phyloP scores from a whole-genome alignment of 2,329 filamentous ascomycete genomes.

The Nothomitra cinnamomea region DNA sequence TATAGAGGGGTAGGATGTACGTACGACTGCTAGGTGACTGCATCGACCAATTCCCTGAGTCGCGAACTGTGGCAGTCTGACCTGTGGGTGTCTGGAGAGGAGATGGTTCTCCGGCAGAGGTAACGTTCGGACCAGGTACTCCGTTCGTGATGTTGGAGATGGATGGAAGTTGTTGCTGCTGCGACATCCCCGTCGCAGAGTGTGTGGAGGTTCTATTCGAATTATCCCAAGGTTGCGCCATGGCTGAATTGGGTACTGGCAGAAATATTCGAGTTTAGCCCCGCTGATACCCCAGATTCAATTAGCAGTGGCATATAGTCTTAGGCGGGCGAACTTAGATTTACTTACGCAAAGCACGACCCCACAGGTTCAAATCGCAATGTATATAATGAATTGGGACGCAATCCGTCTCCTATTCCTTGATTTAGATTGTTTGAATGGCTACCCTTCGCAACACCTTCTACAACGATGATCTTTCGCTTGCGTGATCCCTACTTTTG shows the following conservation, averaged over 20 bases:
- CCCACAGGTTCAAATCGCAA: background rate
- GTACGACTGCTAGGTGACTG: conserved; percentile 7
- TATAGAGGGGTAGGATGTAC: background rate
- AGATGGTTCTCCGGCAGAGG: background rate
- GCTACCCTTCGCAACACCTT: background rate
- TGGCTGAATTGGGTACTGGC: background rate
- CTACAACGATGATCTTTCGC: background rate
- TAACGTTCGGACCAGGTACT: background rate
- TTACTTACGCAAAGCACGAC: background rate
- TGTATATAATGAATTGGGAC: background rate
- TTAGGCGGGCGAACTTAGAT: background rate
- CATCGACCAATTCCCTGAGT: conserved; percentile 7
- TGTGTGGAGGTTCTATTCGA: background rate
- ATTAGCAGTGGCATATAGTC: background rate
- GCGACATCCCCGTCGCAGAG: background rate
- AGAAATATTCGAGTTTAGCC: background rate
- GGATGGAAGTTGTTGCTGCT: conserved; percentile 1
- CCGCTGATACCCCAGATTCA: no score
- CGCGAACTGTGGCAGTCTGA: background rate
- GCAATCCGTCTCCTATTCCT: background rate
- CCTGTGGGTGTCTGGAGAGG: background rate
- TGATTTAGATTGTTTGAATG: background rate
- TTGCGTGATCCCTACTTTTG: background rate
- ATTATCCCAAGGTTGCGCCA: conserved; percentile 1
- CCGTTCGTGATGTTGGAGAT: conserved; percentile 3